phyloP scores from a whole-genome alignment of 164 flowering plant species.

The Dillenia suffruticosa region DNA sequence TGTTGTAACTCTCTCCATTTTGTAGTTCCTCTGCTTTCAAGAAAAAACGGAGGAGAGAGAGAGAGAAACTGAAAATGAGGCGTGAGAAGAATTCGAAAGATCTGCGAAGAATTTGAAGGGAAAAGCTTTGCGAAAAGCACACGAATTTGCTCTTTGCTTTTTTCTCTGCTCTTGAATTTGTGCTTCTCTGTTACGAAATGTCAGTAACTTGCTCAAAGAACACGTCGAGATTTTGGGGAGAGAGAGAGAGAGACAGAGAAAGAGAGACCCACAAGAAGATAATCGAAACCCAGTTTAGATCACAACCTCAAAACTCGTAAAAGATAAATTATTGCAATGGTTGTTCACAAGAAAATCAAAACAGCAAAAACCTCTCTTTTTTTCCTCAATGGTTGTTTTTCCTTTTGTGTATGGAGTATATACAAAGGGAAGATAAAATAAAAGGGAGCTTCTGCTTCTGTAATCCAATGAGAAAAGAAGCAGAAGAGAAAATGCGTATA shows the following conservation, averaged over 20 bases:
- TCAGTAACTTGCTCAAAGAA: slow-evolving; percentile 10
- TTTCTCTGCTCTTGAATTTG: slow-evolving; percentile 16
- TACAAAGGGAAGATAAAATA: too few species aligned
- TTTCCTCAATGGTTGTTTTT: background rate
- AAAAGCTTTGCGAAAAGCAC: slow-evolving; percentile 11
- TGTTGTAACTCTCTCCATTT: slow-evolving; percentile 28
- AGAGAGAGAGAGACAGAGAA: background rate
- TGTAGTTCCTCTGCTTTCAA: background rate
- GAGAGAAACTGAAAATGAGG: background rate
- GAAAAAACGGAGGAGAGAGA: slow-evolving; percentile 7
- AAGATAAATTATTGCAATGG: background rate
- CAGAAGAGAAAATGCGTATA: background rate
- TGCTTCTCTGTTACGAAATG: slow-evolving; percentile 13
- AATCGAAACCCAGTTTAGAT: slow-evolving; percentile 8
- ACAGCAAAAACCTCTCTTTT: background rate
- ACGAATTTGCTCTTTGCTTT: slow-evolving; percentile 12
- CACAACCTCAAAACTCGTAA: background rate
- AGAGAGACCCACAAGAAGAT: background rate
- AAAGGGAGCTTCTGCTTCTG: background rate
- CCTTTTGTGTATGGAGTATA: background rate
- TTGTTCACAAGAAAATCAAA: background rate
- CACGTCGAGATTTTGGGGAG: background rate
- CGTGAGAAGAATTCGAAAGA: slow-evolving; percentile 8
- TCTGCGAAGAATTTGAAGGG: slow-evolving; percentile 13
- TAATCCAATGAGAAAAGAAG: background rate